These are phyloP conservation scores for Xerocomellus chrysenteron DNA, from an alignment of 768 basidiomycete genomes.

Conservation along the genomic window DNA sequence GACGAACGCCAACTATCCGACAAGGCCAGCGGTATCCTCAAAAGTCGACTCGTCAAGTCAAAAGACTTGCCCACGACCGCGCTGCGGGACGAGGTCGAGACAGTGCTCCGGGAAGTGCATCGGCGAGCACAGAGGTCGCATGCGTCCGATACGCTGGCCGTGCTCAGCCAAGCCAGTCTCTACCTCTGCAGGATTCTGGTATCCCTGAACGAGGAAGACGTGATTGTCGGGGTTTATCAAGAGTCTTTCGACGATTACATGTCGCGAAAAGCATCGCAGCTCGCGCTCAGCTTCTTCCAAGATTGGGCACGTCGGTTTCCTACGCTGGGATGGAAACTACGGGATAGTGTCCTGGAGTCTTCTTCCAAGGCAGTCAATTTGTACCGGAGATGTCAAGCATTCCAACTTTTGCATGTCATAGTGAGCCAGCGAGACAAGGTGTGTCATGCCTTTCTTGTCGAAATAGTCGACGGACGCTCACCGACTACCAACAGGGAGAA, in stretches of 20 bases:
- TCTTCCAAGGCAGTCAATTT: slow-evolving; percentile 64
- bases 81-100: slow-evolving; percentile 34
- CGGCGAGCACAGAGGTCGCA: slow-evolving; percentile 64
- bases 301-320: slow-evolving; percentile 74
- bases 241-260: slow-evolving; percentile 73
- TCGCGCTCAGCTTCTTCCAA: slow-evolving; percentile 73
- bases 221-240: slow-evolving; percentile 56
- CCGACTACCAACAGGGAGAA: slow-evolving; percentile 27
- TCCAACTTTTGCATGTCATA: slow-evolving; percentile 68
- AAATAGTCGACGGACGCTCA: slow-evolving; percentile 9
- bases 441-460: neutral
- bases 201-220: slow-evolving; percentile 36
- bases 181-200: slow-evolving; percentile 61
- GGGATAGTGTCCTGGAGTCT: slow-evolving; percentile 55
- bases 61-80: slow-evolving; percentile 58
- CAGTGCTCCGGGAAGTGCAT: slow-evolving; percentile 65
- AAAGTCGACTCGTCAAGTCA: slow-evolving; percentile 67
- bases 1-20: slow-evolving; percentile 89
- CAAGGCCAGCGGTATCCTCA: slow-evolving; percentile 81
- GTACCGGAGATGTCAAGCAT: slow-evolving; percentile 74
- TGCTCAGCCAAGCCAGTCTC: slow-evolving; percentile 67
- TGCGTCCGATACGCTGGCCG: slow-evolving; percentile 58
- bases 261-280: slow-evolving; percentile 74
- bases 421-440: slow-evolving; percentile 43
- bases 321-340: slow-evolving; percentile 60